Base-by-base conservation (phyloP, 2,329 filamentous ascomycete species). In the Arachnomyces sp. region DNA sequence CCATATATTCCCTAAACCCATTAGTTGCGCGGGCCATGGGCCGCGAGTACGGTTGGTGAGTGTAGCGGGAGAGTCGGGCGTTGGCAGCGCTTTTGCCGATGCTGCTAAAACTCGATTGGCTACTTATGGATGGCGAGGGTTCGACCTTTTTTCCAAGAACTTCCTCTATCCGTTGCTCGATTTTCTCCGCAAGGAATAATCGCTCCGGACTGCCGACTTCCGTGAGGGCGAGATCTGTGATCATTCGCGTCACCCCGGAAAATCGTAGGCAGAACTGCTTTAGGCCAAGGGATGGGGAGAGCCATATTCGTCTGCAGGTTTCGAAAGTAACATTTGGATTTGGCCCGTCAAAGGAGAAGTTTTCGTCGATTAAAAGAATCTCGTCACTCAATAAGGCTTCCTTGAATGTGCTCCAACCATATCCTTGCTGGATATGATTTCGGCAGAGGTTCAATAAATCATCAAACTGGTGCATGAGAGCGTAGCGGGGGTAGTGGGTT, bases 251-350 rank as follows among this genome's bases (percentile, higher is more conserved):
- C 11, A 49, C 28, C 9, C 48, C 48, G 4, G 48, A 49, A 6
- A 49, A 36, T 31, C 45, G 48, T 31, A 48, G 48, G 36, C 48
- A 49, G 20, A 49, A 46, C 18, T 49, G 45, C 36, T 36, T 45
- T 20, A 49, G 35, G 15, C 47, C 45, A 25, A 44, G 38, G 13
- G 46, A 36, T n/a, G 28, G 46, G 20, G 38, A 44, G 29, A 49
- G 29, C 45, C 48, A 48, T 15, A 48, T 36, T 20, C 40, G 39
- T 31, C 40, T 43, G 8, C 45, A 45, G 36, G 43, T 46, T 14
- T 49, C 48, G 25, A 46, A 48, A 14, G 48, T 49, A 7, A 43
- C 46, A 18, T 38, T 44, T 7, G 48, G 45, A 14, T 43, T 39
- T 25, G 43, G 38, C 9, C 31, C 43, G 39, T 49, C 48, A 28